Base-by-base conservation (phyloP, 2,329 filamentous ascomycete genomes). In the Harringtonia lauricola region DNA sequence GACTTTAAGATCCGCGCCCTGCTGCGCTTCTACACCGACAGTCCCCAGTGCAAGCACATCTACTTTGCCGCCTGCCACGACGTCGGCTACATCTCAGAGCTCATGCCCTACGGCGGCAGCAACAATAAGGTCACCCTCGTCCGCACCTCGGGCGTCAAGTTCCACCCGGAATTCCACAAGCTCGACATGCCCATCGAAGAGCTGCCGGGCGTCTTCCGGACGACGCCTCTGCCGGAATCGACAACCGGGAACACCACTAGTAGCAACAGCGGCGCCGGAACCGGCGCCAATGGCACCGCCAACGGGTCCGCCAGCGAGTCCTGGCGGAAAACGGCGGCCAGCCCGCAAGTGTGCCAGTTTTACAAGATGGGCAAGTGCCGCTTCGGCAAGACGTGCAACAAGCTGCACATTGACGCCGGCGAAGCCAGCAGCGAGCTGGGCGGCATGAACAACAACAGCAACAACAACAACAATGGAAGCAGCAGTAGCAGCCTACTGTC, bases 51-150 rank as follows among this genome's bases (percentile, higher is more conserved):
- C 61, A 76, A 74, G 51, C 77, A 80, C 54, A 76, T 83, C 30
- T 75, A 74, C 53, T 75, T 79, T 45, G 79, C 75, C 6, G 76
- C 70, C 33, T 81, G 77, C 52, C 76, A 81, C 50, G 74, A 81
- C 51, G 64, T 64, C 21, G 70, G 71, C 41, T 79, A 81, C 54
- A 59, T 78, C 37, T 68, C 72, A 8, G 65, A 78, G 39, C 60
- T 82, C 22, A 70, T 66, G 6, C 70, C 71, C 8, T 72, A 73
- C 51, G 61, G 60, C 36, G 68, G 67, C 36, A 64, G 67, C 45
- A 56, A 59, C 8, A 64, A 72, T 21, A 66, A 67, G 41, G 68
- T 80, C 46, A 79, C 75, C 1, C 67, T 80, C 12, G 55, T 81
- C 36, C 67, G 66, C 46, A 57, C 61, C 3, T 44, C 58, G 1